Conservation (phyloP, 1,139 yeast species). For the Saccharomyces hybrid region DNA sequence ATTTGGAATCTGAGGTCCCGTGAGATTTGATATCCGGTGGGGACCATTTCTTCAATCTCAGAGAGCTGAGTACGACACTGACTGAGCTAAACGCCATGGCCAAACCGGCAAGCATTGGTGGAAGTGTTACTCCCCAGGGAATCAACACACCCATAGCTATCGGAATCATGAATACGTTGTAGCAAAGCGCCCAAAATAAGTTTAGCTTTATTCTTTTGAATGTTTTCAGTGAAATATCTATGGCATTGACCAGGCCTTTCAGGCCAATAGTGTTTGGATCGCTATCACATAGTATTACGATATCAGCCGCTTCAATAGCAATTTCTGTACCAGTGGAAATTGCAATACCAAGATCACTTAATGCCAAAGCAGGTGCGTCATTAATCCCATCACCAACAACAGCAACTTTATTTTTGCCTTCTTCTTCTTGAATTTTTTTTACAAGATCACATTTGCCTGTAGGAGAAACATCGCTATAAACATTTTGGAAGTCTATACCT, state of each 20-base stretch:
- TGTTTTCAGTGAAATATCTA: constrained; percentile 64
- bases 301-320: constrained; percentile 92
- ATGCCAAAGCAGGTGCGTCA: constrained; percentile 91
- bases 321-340: constrained; percentile 90
- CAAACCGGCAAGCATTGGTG: constrained; percentile 87
- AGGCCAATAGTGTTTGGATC: constrained; percentile 36
- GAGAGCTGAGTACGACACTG: constrained; percentile 77
- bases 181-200: constrained; percentile 77
- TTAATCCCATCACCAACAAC: constrained; percentile 96
- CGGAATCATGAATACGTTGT: constrained; percentile 84
- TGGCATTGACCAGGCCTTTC: constrained; percentile 61
- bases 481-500: constrained; percentile 57
- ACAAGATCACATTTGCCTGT: constrained; percentile 67
- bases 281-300: constrained; percentile 52
- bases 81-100: constrained; percentile 92
- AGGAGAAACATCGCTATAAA: constrained; percentile 75
- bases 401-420: constrained; percentile 43
- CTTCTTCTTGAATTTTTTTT: constrained; percentile 43
- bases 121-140: constrained; percentile 68
- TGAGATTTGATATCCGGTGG: constrained; percentile 33
- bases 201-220: constrained; percentile 71
- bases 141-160: constrained; percentile 87
- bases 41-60: constrained; percentile 58
- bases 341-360: constrained; percentile 85
- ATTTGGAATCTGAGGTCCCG: background rate